Base-by-base conservation (phyloP, 2,329 filamentous ascomycete species). In the Ophiostoma sp. region DNA sequence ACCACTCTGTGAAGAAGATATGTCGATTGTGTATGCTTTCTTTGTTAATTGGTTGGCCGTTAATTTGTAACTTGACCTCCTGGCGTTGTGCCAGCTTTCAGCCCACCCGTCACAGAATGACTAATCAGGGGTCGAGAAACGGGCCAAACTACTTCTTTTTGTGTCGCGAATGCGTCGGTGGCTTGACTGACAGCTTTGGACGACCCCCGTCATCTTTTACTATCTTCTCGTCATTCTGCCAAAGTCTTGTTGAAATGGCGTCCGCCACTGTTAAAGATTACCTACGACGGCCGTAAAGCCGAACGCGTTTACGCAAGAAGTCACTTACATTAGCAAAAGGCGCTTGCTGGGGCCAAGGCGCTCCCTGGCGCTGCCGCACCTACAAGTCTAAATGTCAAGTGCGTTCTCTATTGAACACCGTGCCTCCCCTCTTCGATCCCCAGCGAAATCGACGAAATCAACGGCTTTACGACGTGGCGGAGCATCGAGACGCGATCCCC, bases 211-310 rank as follows among this genome's bases (percentile, higher is more conserved):
- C 36, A 6, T 39, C 36, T 39, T 39, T 11, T 39, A 39, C 36
- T 11, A 39, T 11, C 36, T 39, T 39, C 36, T 39, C 36, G 2
- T 39, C 36, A 39, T 39, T 39, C 36, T 39, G 36, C 36, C 36
- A 39, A 39, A 39, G 36, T 11, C 36, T 39, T 39, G 36, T 39
- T 39, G 36, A 45, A n/a, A 45, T 66, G 63, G 63, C 33, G 1
- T 48, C 63, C 36, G 19, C 63, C 63, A 11, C 63, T 22, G 1
- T 48, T 25, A 28, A 11, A 15, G n/a, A n/a, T 48, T 45, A 2
- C 39, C 64, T 69, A 57, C 45, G 48, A 69, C 66, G 66, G 66
- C 28, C 12, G 12, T 5, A 48, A 69, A 9, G 66, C 48, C 66
- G 28, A 69, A 28, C 66, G 45, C 66, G 66, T 69, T 6, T 69